Base-by-base conservation (phyloP, 305 asterid genomes). In the Striga hermonthica region DNA sequence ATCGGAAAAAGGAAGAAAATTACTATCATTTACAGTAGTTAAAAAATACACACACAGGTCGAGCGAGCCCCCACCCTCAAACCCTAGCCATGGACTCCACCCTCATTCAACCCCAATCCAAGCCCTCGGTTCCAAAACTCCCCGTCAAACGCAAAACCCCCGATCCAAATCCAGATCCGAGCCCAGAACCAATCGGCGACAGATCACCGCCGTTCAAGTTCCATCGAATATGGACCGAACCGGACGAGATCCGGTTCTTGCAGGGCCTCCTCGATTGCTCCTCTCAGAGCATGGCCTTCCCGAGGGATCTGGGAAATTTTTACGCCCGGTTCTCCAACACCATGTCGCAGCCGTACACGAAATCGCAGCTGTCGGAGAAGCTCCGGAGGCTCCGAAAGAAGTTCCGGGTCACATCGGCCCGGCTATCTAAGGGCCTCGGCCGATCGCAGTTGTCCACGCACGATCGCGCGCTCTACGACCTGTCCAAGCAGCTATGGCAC, bases 151-250 rank as follows among this genome's bases (percentile, higher is more conserved):
- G 97, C 74, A 87, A 82, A 81, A 74, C 76, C 83, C 81, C 81
- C 50, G 86, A 83, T 60, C 64, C 76, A 4, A 49, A 59, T 65
- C 65, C 75, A 3, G 48, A 10, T 44, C 55, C 14, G 22, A 22
- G 31, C 31, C 52, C 52, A 52, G 11, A 65, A 76, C 66, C 65
- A 13, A 41, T 71, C 14, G 4, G 14, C 5, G 59, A 15, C 37
- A 62, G 73, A 34, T 71, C 75, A 11, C 91, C 94, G 35, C 88
- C 90, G 34, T 86, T 85, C 81, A 87, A 90, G 62, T 87, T 81
- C 79, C 94, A 87, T 57, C 76, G 97, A 34, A 87, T 90, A 72
- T 87, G 97, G 97, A 87, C 91, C 64, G 95, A 90, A 36, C 84
- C 87, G 56, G 97, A 90, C 79, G 95, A 90, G 86, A 85, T 87